Evolutionary conservation across 2,329 filamentous ascomycete species (phyloP).

Genomic region (Teratosphaeria pseudoeucalypti): DNA sequence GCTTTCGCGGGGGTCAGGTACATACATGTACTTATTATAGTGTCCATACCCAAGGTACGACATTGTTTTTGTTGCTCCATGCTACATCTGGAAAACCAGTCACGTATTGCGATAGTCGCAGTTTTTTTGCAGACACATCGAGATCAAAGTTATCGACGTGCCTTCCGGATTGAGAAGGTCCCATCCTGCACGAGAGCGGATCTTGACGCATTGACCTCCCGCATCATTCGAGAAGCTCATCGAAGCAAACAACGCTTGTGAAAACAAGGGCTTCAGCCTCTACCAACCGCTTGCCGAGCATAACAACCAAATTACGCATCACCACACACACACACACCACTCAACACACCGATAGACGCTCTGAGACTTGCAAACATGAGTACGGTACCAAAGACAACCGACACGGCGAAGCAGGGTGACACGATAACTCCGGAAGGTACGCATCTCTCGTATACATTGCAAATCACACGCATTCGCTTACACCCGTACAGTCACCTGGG

Average conservation of each 20-base stretch:
- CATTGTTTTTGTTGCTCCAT: not conserved
- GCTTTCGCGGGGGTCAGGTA: not conserved
- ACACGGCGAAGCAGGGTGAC: conserved; percentile 13
- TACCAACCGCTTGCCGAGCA: not conserved
- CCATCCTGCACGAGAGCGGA: not conserved
- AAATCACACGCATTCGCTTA: not conserved
- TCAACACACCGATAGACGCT: conserved; percentile 19
- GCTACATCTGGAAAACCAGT: no score
- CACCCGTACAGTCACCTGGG: conserved; percentile 72
- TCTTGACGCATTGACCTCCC: not conserved
- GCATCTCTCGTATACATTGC: conserved; percentile 1
- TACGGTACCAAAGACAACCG: conserved; percentile 17
- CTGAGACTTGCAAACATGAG: conserved; percentile 9
- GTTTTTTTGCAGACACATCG: not conserved
- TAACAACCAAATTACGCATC: conserved; percentile 4
- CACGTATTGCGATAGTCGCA: not conserved
- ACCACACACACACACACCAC: conserved; percentile 8
- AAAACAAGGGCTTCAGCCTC: not conserved
- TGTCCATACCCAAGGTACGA: not conserved
- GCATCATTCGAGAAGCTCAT: not conserved
- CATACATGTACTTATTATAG: not conserved
- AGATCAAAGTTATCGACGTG: not conserved
- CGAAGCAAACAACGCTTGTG: not conserved
- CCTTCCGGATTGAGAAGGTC: not conserved
- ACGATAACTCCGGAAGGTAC: conserved; percentile 29